Evolutionary conservation across 1,139 yeast genomes (phyloP).

Genomic region (Debaryomycetaceae sp.): DNA sequence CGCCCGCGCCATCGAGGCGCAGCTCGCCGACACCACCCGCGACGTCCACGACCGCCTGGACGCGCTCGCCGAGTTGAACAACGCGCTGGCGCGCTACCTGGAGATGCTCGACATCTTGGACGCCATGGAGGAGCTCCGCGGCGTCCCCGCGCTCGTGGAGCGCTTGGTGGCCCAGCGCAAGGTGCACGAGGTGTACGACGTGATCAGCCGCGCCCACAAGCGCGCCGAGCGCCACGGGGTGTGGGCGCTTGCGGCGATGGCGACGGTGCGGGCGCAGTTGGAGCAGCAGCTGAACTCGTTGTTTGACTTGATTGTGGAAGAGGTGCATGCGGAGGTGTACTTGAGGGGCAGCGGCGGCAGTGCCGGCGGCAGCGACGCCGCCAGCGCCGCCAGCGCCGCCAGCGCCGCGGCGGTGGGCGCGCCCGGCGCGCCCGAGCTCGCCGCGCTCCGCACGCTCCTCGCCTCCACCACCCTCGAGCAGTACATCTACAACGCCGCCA

Average conservation of each 20-base stretch:
- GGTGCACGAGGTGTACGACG: conserved; percentile 64
- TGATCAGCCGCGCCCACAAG: conserved; percentile 52
- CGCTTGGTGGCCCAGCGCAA: conserved; percentile 60
- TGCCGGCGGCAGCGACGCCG: conserved; percentile 1
- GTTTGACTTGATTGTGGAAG: conserved; percentile 73
- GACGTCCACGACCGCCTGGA: conserved; percentile 55
- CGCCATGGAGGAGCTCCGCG: conserved; percentile 59
- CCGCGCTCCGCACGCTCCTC: conserved; percentile 33
- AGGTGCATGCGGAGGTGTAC: conserved; percentile 68
- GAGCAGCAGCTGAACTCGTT: conserved; percentile 61
- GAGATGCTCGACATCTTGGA: conserved; percentile 70
- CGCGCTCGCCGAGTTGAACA: conserved; percentile 59
- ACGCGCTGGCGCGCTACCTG: conserved; percentile 55
- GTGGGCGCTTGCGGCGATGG: conserved; percentile 61
- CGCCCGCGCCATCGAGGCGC: conserved; percentile 45
- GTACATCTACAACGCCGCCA: conserved; percentile 52
- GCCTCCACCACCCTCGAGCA: conserved; percentile 50
- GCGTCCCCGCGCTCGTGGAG: conserved; percentile 63
- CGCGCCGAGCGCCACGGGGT: conserved; percentile 57
- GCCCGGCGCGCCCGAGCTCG: conserved; percentile 21
- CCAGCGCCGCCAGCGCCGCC: conserved; percentile 1
- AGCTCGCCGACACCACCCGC: conserved; percentile 46
- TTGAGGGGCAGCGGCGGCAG: conserved; percentile 2
- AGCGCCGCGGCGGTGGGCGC: background rate
- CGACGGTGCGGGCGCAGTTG: conserved; percentile 53